Base-by-base conservation (phyloP, 192 early-diverging fungal genomes). In the Backusella australiensis region DNA sequence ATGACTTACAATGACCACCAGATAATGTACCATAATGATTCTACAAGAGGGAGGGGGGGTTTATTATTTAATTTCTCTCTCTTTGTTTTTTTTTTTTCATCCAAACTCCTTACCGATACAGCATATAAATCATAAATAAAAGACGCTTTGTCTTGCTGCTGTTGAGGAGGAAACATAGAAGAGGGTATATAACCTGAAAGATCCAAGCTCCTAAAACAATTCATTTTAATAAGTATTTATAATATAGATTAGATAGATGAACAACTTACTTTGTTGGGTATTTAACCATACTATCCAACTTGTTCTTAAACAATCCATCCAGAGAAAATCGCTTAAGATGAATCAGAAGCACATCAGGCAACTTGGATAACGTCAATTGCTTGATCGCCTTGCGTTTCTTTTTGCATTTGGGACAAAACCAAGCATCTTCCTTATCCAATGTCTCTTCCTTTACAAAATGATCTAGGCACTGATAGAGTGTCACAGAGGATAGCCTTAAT, bases 241-340 rank as follows among this genome's bases (percentile, higher is more conserved):
- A 6, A 70, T 26, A 41, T 7, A 49, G 4, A 39, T 42, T 29
- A 29, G 19, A 32, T 41, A n/a, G 9, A 29, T 39, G 38, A 38
- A 4, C 0, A 4, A 44, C 42, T 71, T 79, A 83, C 82, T 81
- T 81, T 36, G 95, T 85, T 2, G 97, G 96, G 72, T 95, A 96
- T 69, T 93, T 85, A 0, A 98, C 96, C 77, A 89, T 88, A 1
- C 92, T 93, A 65, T 97, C 96, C 35, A 99, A 78, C 76, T 98
- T 98, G 82, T 97, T 92, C 63, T 93, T 89, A 81, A 98, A 98
- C 5, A 95, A 95, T 1, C 97, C 97, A 63, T 94, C 85, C 21
- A 88, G 94, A 34, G 92, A 97, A 73, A 98, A 99, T 67, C 97
- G 89, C 80, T 99, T 99, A 75, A 99, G 73, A 71, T 98, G 96